These are phyloP conservation scores for Cryomyces minteri DNA, from an alignment of 495 filamentous ascomycete genomes.

Conservation along the genomic window DNA sequence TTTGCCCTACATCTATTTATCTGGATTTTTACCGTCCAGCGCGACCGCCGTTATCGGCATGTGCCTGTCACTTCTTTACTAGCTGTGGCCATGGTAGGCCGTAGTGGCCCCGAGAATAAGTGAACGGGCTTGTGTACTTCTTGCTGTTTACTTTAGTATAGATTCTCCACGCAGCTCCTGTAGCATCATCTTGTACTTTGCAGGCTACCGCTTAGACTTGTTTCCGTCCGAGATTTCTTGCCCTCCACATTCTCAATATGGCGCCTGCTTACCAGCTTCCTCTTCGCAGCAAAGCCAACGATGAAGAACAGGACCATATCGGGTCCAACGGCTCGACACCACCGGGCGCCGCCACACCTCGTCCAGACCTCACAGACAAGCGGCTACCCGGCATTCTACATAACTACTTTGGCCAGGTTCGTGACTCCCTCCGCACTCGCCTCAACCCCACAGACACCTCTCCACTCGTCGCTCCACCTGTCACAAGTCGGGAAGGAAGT, in stretches of 20 bases:
- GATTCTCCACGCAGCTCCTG: too few species aligned
- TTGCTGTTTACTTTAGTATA: too few species aligned
- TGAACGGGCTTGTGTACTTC: too few species aligned
- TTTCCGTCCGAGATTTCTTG: too few species aligned
- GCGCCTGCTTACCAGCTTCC: slow-evolving; percentile 12
- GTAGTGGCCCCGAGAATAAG: too few species aligned
- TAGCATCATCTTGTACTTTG: too few species aligned
- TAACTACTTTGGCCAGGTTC: slow-evolving; percentile 95
- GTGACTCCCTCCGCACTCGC: slow-evolving; percentile 30
- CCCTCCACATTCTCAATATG: slow-evolving; percentile 11
- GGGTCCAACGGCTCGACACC: slow-evolving; percentile 63
- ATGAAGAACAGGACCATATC: slow-evolving; percentile 58
- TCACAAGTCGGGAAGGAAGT: slow-evolving; percentile 5
- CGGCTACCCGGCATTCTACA: slow-evolving; percentile 73
- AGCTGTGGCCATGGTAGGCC: too few species aligned
- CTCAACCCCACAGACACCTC: slow-evolving; percentile 7
- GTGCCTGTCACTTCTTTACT: too few species aligned
- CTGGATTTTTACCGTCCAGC: too few species aligned
- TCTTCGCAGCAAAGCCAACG: slow-evolving; percentile 25
- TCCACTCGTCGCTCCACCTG: slow-evolving; percentile 1
- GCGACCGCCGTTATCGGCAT: too few species aligned
- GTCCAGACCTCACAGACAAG: slow-evolving; percentile 77
- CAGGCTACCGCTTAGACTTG: too few species aligned
- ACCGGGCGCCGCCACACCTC: slow-evolving; percentile 62
- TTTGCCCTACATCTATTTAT: too few species aligned